A percentile compares a stretch with the other conserved stretches of the same genome.
Conservation (phyloP, 108 stramenopile genomes). For the Pseudonitzschia multistriata region DNA sequence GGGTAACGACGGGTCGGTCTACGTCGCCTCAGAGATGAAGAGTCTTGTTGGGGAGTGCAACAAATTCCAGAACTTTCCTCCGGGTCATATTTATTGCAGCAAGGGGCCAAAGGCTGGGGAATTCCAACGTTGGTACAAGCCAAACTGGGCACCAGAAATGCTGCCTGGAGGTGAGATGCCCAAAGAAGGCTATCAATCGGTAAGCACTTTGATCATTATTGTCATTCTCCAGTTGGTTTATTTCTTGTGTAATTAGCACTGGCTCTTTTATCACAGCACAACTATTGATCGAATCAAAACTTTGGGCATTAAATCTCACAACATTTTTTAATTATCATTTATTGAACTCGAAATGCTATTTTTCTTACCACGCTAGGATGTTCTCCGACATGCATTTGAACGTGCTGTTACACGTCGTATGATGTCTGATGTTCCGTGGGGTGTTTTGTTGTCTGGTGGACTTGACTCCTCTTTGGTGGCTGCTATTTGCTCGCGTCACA, state of each 20-base stretch:
- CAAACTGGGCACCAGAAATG: constrained; percentile 91
- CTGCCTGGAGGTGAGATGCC: constrained; percentile 72
- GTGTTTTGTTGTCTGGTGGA: constrained; percentile 95
- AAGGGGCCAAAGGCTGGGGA: constrained; percentile 74
- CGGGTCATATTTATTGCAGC: constrained; percentile 91
- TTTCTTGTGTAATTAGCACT: too few species aligned
- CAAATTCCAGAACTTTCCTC: constrained; percentile 90
- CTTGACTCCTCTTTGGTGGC: constrained; percentile 97
- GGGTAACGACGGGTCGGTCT: constrained; percentile 92
- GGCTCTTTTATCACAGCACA: not conserved
- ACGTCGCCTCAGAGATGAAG: constrained; percentile 95
- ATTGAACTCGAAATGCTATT: not conserved
- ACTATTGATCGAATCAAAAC: too few species aligned
- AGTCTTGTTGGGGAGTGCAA: constrained; percentile 77
- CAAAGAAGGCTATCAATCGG: constrained; percentile 61
- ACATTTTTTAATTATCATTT: too few species aligned
- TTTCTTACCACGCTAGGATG: constrained; percentile 40
- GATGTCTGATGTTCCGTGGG: constrained; percentile 99
- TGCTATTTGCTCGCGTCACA: constrained; percentile 88
- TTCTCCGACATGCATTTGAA: constrained; percentile 88
- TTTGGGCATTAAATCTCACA: too few species aligned
- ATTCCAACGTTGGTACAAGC: constrained; percentile 92
- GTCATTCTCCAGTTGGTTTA: not conserved
- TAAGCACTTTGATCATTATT: constrained; percentile 31
- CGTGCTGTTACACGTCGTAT: constrained; percentile 91